Conservation (phyloP, 805 yeast species). For the Kazachstania africana region DNA sequence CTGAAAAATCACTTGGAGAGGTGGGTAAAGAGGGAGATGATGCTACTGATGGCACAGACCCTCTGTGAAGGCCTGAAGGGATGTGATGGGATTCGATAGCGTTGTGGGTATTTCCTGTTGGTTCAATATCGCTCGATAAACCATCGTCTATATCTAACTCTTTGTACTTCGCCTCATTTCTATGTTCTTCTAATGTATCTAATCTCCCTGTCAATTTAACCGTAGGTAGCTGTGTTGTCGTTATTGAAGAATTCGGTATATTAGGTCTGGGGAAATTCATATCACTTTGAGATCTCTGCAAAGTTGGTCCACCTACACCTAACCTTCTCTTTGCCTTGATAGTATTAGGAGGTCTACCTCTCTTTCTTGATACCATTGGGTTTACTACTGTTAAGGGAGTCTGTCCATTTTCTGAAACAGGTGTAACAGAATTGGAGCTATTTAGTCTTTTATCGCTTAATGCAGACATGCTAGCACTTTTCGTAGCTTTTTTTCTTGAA, state of each 20-base stretch:
- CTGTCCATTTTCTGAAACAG: slow-evolving; percentile 1
- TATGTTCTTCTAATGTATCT: slow-evolving; percentile 1
- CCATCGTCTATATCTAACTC: slow-evolving; percentile 28
- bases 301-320: slow-evolving; percentile 6
- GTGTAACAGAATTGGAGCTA: not conserved
- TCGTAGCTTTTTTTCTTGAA: slow-evolving; percentile 18
- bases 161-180: slow-evolving; percentile 13
- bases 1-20: slow-evolving; percentile 24
- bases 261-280: slow-evolving; percentile 17
- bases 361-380: slow-evolving; percentile 16
- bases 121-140: slow-evolving; percentile 28
- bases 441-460: slow-evolving; percentile 24
- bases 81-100: not conserved
- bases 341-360: slow-evolving; percentile 23
- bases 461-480: slow-evolving; percentile 17
- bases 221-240: slow-evolving; percentile 14
- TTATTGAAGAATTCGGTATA: slow-evolving; percentile 17
- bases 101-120: slow-evolving; percentile 1
- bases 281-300: slow-evolving; percentile 23
- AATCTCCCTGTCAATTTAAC: slow-evolving; percentile 1
- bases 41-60: slow-evolving; percentile 8
- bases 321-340: slow-evolving; percentile 13
- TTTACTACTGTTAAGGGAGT: slow-evolving; percentile 3
- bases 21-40: slow-evolving; percentile 26
- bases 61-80: not conserved